phyloP scores from a whole-genome alignment of 495 filamentous ascomycete species.

The Cryomyces minteri region DNA sequence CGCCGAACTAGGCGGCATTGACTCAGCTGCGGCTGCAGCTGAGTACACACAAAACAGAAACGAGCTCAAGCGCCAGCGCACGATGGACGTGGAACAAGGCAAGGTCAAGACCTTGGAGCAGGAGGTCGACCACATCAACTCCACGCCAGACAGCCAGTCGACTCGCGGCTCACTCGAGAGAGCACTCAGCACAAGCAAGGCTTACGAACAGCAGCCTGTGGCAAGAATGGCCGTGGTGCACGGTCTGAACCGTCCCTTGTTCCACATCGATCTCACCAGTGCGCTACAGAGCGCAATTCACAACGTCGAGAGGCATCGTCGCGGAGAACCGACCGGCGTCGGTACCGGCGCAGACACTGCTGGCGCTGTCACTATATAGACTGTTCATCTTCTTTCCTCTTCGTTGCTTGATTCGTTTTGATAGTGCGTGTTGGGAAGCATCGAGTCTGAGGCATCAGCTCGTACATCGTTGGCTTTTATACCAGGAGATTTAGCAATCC shows the following conservation, averaged over 20 bases:
- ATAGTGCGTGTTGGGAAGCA: no score
- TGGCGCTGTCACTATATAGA: no score
- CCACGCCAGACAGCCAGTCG: constrained; percentile 2
- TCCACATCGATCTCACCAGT: constrained; percentile 87
- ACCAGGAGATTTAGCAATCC: no score
- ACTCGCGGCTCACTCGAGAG: constrained; percentile 21
- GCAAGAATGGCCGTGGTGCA: constrained; percentile 50
- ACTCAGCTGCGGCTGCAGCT: constrained; percentile 46
- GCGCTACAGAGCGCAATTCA: constrained; percentile 78
- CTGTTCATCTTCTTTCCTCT: no score
- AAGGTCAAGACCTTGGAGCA: background rate
- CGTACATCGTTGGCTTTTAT: no score
- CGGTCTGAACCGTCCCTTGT: constrained; percentile 74
- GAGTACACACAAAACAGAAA: constrained; percentile 40
- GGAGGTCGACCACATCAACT: constrained; percentile 11
- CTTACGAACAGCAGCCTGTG: constrained; percentile 15
- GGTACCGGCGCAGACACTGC: background rate
- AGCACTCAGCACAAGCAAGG: constrained; percentile 27
- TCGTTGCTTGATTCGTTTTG: no score
- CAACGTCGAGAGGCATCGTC: constrained; percentile 34
- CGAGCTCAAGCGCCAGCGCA: constrained; percentile 24
- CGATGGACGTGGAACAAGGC: constrained; percentile 4
- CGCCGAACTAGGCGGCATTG: constrained; percentile 61
- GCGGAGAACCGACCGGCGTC: background rate
- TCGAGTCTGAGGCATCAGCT: no score